Base-by-base conservation (phyloP, 2,329 filamentous ascomycete genomes). In the Sporothrix mexicana region DNA sequence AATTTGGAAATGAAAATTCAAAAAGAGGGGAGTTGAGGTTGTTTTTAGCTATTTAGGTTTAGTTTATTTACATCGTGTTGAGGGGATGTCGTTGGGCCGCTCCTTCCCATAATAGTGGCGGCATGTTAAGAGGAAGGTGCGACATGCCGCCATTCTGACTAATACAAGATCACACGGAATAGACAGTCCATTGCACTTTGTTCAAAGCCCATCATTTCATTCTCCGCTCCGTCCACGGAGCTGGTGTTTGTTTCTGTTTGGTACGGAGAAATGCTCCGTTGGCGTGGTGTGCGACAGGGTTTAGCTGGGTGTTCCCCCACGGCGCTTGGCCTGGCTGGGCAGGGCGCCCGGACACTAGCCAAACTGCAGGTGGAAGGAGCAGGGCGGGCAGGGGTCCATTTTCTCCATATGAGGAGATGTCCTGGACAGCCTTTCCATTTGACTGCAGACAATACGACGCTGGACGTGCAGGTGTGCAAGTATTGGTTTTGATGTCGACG, bases 21-120 rank as follows among this genome's bases (percentile, higher is more conserved):
- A 41, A 7, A 61, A 36, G 13, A 61, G 55, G 25, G 23, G 55
- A 30, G 25, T n/a, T 36, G 57, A 61, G 57, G 17, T 41, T 25
- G 57, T 61, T 61, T 61, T 61, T 61, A 61, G 57, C 57, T 61
- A n/a, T 61, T 41, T 61, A 61, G 57, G 57, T 61, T 10, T 61
- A 61, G 30, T 61, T 61, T 61, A 41, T 61, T 61, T 61, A 61
- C 57, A 61, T 61, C 30, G 25, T 15, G 20, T 55, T 10, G 51
- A 23, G 15, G 8, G n/a, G 23, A 25, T 12, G 23, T 55, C 9
- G 10, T 36, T 30, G 30, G 3, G 30, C 30, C 9, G 57, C 57
- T 61, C 25, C 55, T 61, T 61, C 57, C 57, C 17, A 30, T 17
- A 51, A 6, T 51, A 17, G 36, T 15, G 41, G 57, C n/a, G 30